phyloP scores from a whole-genome alignment of 176 grass and related monocot species.

The Melocanna baccifera region DNA sequence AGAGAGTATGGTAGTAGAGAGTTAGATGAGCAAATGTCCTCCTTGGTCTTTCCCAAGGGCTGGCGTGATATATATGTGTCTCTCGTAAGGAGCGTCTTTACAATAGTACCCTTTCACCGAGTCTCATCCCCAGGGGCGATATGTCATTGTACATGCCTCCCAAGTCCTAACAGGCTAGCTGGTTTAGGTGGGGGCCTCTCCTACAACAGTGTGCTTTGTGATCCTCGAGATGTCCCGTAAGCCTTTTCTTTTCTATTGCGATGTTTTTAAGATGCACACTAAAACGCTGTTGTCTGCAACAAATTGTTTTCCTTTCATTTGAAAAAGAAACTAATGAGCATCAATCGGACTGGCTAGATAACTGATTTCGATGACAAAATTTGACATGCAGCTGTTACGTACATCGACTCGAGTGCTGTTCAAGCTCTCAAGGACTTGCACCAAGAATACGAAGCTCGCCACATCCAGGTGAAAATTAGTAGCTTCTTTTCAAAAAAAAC shows the following conservation, averaged over 20 bases:
- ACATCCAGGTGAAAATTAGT: constrained; percentile 44
- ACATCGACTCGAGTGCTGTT: constrained; percentile 94
- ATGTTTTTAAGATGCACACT: neutral
- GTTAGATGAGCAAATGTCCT: too few relatives aligned
- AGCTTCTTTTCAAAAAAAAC: neutral
- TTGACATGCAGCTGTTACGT: constrained; percentile 72
- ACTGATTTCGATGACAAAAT: constrained; percentile 24
- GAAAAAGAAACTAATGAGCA: neutral
- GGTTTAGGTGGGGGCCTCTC: too few relatives aligned
- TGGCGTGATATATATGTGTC: too few relatives aligned
- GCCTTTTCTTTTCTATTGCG: constrained; percentile 25
- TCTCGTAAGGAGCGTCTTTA: too few relatives aligned
- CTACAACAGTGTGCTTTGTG: too few relatives aligned
- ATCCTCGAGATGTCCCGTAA: constrained; percentile 98
- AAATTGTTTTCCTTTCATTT: neutral
- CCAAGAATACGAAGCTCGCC: constrained; percentile 74
- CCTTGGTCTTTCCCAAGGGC: too few relatives aligned
- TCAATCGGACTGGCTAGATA: neutral
- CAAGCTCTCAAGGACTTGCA: constrained; percentile 92
- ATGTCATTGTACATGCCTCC: too few relatives aligned
- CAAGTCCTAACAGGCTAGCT: too few relatives aligned
- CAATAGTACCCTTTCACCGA: too few relatives aligned
- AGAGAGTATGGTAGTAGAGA: too few relatives aligned
- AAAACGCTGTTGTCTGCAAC: neutral
- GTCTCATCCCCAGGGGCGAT: too few relatives aligned